These are phyloP conservation scores for Clarireedia sp. DNA, from an alignment of 2,329 filamentous ascomycete genomes.

Conservation along the genomic window DNA sequence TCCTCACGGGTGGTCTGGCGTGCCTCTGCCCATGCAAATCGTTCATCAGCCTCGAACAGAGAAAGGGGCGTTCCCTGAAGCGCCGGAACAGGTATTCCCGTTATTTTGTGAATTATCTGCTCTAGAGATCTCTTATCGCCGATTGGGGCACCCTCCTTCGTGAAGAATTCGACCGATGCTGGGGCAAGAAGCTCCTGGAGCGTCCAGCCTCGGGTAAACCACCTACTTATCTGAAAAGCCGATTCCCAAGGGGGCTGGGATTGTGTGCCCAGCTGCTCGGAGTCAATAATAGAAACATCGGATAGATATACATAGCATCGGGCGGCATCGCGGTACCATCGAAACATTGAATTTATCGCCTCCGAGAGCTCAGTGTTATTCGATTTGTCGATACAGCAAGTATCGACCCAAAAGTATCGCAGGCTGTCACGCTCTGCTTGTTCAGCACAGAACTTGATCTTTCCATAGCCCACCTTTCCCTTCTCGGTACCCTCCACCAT, in stretches of 20 bases:
- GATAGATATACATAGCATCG: neutral
- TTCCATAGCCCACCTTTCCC: neutral
- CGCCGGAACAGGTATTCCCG: neutral
- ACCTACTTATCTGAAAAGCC: neutral
- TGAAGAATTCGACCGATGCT: neutral
- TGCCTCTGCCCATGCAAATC: neutral
- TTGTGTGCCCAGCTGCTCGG: too few relatives aligned
- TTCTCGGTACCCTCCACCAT: neutral
- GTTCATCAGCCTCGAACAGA: neutral
- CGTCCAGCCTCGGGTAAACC: neutral
- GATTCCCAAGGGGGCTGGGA: neutral
- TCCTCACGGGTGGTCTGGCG: neutral
- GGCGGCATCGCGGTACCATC: neutral
- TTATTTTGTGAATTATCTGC: neutral
- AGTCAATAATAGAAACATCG: neutral
- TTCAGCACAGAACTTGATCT: neutral
- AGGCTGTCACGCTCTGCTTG: neutral
- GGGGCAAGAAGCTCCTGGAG: neutral
- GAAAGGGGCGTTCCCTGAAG: neutral
- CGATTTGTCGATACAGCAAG: neutral
- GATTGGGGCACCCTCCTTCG: neutral
- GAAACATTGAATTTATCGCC: slow-evolving; percentile 1
- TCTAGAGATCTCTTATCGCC: neutral
- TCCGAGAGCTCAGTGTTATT: neutral
- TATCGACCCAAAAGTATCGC: slow-evolving; percentile 1